Evolutionary conservation across 1,139 yeast species (phyloP).

Genomic region (Yamadazyma diospyri): DNA sequence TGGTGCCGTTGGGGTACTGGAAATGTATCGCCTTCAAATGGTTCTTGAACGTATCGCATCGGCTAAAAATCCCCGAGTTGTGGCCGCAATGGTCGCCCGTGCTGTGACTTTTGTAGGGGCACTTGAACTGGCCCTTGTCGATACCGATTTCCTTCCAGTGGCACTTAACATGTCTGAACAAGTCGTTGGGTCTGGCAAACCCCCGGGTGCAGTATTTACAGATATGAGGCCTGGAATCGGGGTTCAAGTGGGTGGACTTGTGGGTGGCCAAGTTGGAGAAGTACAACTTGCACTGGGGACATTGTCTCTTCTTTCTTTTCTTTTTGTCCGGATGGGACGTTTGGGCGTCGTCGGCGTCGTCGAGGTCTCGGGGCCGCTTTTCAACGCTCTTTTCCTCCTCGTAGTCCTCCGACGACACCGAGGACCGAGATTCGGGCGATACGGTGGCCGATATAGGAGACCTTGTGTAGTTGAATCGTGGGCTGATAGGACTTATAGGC

Average conservation of each 20-base stretch:
- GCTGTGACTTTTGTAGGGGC: constrained; percentile 36
- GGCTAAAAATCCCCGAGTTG: constrained; percentile 74
- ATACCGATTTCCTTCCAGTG: constrained; percentile 70
- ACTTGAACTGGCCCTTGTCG: constrained; percentile 45
- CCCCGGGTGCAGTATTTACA: constrained; percentile 80
- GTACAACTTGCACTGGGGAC: constrained; percentile 74
- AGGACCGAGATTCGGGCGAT: neutral
- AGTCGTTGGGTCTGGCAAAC: constrained; percentile 84
- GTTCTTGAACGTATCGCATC: constrained; percentile 90
- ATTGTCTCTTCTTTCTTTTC: constrained; percentile 69
- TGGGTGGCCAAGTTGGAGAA: constrained; percentile 85
- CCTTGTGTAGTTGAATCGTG: neutral
- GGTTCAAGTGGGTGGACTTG: constrained; percentile 74
- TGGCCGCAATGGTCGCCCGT: constrained; percentile 57
- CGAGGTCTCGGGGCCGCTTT: neutral
- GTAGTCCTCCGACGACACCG: neutral
- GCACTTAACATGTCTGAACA: constrained; percentile 77
- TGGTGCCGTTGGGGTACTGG: constrained; percentile 83
- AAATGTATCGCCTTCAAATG: constrained; percentile 89
- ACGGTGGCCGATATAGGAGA: neutral
- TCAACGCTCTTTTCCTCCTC: neutral
- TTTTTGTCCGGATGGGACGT: constrained; percentile 20
- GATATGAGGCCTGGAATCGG: constrained; percentile 70
- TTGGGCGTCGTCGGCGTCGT: constrained; percentile 27
- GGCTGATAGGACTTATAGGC: constrained; percentile 4